Percentiles rank a stretch among this genome's conserved stretches.
These are phyloP conservation scores for Sugiyamaella qingdaonensis DNA, from an alignment of 805 yeast genomes.

Conservation along the genomic window DNA sequence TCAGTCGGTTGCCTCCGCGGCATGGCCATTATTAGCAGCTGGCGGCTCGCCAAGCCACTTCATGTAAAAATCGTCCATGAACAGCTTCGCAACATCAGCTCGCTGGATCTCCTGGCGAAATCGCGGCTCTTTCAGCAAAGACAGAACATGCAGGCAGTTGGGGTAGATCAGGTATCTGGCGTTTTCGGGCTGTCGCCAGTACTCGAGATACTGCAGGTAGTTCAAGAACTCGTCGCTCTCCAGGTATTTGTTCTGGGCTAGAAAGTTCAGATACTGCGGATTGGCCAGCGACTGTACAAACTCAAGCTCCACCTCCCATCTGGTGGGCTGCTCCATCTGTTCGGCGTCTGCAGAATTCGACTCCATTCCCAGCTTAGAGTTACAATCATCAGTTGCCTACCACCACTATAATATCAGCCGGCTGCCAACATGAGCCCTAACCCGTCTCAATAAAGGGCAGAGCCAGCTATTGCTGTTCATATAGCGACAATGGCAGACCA, in stretches of 20 bases:
- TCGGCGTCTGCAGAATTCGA: neutral
- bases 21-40: conserved; percentile 1
- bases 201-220: conserved; percentile 75
- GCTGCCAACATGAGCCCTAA: neutral
- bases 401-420: too few relatives aligned
- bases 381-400: too few relatives aligned
- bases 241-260: conserved; percentile 78
- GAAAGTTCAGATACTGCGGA: conserved; percentile 76
- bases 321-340: conserved; percentile 49
- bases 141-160: conserved; percentile 76
- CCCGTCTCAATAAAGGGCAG: neutral
- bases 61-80: conserved; percentile 40
- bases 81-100: conserved; percentile 39
- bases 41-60: conserved; percentile 31
- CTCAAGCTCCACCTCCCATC: conserved; percentile 90
- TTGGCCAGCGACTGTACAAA: conserved; percentile 91
- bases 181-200: conserved; percentile 76
- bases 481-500: too few relatives aligned
- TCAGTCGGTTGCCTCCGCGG: neutral
- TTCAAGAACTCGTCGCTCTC: conserved; percentile 67
- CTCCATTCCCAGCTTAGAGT: neutral
- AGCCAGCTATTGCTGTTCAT: too few relatives aligned
- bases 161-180: conserved; percentile 74
- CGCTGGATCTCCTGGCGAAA: conserved; percentile 39
- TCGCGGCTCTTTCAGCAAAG: conserved; percentile 44